A percentile compares a stretch with the other conserved stretches of the same genome.
These are phyloP conservation scores for Linum usitatissimum DNA, from an alignment of 345 rosid genomes.

Conservation along the genomic window DNA sequence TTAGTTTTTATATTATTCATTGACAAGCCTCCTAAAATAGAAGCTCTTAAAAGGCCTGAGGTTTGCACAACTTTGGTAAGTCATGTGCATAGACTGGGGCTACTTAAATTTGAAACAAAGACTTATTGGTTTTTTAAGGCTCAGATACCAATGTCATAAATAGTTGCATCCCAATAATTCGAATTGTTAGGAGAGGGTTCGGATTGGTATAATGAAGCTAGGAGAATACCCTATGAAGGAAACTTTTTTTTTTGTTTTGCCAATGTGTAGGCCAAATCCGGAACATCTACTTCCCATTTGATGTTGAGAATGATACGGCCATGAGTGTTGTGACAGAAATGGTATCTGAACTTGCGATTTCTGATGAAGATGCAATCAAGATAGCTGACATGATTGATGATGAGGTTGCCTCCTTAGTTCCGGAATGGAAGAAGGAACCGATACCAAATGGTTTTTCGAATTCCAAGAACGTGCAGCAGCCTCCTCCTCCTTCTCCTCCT, in stretches of 20 bases:
- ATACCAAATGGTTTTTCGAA: neutral
- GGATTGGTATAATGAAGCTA: too few species aligned
- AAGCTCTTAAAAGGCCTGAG: too few species aligned
- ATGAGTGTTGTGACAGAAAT: conserved; percentile 74
- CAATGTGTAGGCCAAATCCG: conserved; percentile 47
- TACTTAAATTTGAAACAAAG: too few species aligned
- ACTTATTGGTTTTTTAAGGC: too few species aligned
- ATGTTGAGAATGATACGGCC: conserved; percentile 58
- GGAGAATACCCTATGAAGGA: neutral
- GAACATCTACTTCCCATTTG: conserved; percentile 86
- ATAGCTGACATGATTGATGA: conserved; percentile 86
- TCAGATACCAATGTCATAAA: neutral
- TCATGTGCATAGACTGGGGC: too few species aligned
- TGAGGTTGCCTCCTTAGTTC: conserved; percentile 60
- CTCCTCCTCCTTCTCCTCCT: conserved; percentile 26
- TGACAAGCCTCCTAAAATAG: too few species aligned
- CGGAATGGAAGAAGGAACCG: conserved; percentile 43
- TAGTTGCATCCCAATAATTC: too few species aligned
- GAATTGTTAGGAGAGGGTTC: too few species aligned
- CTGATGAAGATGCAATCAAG: conserved; percentile 63
- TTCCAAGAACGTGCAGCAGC: conserved; percentile 36
- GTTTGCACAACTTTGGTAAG: too few species aligned
- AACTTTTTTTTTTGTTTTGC: neutral
- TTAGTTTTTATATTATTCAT: too few species aligned
- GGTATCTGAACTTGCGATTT: conserved; percentile 77